Percentiles rank a stretch among this genome's conserved stretches.
Conservation (phyloP, 169 alveolate species). For the Eimeria necatrix region DNA sequence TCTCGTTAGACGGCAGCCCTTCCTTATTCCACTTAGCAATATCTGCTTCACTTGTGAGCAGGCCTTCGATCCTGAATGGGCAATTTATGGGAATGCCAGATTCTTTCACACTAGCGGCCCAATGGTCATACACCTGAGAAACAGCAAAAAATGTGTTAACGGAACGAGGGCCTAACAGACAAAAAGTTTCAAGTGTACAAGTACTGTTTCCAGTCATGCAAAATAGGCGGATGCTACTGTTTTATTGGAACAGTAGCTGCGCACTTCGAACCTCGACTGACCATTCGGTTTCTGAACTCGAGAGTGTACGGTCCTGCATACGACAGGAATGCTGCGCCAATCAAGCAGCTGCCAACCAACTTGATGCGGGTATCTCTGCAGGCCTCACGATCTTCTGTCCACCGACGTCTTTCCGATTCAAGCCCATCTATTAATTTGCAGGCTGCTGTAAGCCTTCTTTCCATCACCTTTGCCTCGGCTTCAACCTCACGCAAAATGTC, state of each 20-base stretch:
- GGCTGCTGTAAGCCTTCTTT: slow-evolving; percentile 93
- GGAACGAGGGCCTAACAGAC: not conserved
- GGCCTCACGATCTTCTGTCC: slow-evolving; percentile 92
- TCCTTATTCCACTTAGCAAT: slow-evolving; percentile 95
- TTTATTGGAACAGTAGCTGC: not conserved
- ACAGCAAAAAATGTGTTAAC: not conserved
- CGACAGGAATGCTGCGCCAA: slow-evolving; percentile 94
- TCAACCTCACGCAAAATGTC: slow-evolving; percentile 93
- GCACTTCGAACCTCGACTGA: slow-evolving; percentile 26
- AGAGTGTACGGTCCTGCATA: slow-evolving; percentile 96
- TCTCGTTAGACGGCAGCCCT: slow-evolving; percentile 96
- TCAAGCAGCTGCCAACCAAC: slow-evolving; percentile 95
- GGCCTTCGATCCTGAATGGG: slow-evolving; percentile 91
- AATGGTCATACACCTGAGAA: slow-evolving; percentile 87
- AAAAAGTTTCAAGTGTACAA: not conserved
- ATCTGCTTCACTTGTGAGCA: slow-evolving; percentile 94
- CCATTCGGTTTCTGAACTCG: slow-evolving; percentile 94
- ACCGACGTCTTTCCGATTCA: slow-evolving; percentile 90
- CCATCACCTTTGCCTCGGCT: slow-evolving; percentile 91
- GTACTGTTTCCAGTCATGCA: too few species aligned
- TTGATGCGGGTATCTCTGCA: slow-evolving; percentile 88
- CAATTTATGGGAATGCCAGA: slow-evolving; percentile 90
- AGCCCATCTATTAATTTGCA: slow-evolving; percentile 94
- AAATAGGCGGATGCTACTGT: too few species aligned
- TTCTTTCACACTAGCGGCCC: slow-evolving; percentile 90